phyloP scores from a whole-genome alignment of 768 basidiomycete genomes.

The Xerocomus brunneocitrinus region DNA sequence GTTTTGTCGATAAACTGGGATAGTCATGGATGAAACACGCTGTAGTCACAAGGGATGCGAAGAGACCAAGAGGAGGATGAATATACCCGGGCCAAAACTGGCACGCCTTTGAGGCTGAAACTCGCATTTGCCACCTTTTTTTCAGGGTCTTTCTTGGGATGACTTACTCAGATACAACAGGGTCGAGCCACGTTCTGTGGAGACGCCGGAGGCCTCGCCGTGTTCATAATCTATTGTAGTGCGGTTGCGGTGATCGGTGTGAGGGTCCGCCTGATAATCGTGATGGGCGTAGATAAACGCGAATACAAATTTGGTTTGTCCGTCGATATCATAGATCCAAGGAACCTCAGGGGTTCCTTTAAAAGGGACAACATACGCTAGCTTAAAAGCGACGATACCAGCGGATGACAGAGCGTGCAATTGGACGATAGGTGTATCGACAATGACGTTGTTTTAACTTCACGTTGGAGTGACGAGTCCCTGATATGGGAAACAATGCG shows the following conservation, averaged over 20 bases:
- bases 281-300: not conserved
- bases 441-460: slow-evolving; percentile 19
- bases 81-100: not conserved
- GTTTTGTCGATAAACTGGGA: slow-evolving; percentile 27
- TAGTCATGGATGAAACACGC: slow-evolving; percentile 14
- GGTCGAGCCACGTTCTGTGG: slow-evolving; percentile 23
- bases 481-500: slow-evolving; percentile 20
- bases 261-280: slow-evolving; percentile 9
- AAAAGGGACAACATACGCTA: not conserved
- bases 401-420: not conserved
- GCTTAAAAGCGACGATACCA: not conserved
- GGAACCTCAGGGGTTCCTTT: not conserved
- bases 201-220: slow-evolving; percentile 17
- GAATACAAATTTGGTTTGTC: not conserved
- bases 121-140: not conserved
- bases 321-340: not conserved
- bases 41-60: not conserved
- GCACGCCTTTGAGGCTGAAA: not conserved
- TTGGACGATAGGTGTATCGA: slow-evolving; percentile 3
- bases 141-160: not conserved
- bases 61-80: not conserved
- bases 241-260: slow-evolving; percentile 6
- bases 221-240: slow-evolving; percentile 16
- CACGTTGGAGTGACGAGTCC: slow-evolving; percentile 14
- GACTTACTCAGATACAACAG: slow-evolving; percentile 24